Conservation (phyloP, 139 green algal genomes). For the Yamagishiella unicocca region DNA sequence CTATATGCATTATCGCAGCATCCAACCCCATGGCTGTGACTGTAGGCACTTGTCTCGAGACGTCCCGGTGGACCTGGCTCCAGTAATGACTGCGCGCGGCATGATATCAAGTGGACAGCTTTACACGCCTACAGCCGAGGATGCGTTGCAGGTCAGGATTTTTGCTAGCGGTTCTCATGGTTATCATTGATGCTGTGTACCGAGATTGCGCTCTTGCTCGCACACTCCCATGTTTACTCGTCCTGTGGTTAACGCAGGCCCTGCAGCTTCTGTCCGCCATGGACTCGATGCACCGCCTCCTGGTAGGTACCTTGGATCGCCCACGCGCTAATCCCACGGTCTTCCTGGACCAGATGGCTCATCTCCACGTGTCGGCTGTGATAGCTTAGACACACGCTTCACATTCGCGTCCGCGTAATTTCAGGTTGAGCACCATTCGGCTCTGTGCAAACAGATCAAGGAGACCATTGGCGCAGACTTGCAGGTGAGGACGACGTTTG, state of each 20-base stretch:
- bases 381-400: no score
- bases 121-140: background rate
- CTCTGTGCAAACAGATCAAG: slow-evolving; percentile 22
- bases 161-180: no score
- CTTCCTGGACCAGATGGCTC: background rate
- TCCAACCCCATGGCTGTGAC: no score
- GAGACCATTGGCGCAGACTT: background rate
- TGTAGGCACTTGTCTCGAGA: background rate
- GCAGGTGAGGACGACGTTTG: background rate
- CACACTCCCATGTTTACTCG: no score
- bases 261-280: slow-evolving; percentile 36
- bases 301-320: slow-evolving; percentile 7
- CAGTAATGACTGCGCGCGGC: background rate
- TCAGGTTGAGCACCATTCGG: slow-evolving; percentile 3
- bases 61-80: background rate
- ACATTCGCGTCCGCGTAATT: no score
- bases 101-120: background rate
- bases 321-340: background rate
- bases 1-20: no score
- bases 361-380: background rate
- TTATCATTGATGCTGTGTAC: no score
- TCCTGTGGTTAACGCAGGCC: no score
- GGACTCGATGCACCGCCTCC: slow-evolving; percentile 27
- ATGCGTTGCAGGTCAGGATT: background rate
- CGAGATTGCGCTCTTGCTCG: no score